Conservation (phyloP, 2,329 filamentous ascomycete species). For the Cryphonectria radicalis region DNA sequence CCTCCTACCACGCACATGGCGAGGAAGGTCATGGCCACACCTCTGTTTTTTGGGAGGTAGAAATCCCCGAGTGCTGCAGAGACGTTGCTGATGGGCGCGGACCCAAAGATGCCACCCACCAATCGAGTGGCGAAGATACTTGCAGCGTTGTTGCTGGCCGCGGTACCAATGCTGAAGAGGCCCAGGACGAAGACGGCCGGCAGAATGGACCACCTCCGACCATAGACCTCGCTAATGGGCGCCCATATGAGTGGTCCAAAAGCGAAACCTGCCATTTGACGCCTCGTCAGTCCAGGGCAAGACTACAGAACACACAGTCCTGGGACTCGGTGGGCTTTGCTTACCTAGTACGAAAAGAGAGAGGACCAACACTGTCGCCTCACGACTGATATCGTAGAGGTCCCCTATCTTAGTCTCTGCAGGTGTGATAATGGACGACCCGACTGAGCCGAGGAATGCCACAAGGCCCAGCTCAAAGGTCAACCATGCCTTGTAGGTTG, state of each 20-base stretch:
- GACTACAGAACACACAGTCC: background rate
- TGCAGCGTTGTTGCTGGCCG: slow-evolving; percentile 36
- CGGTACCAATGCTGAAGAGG: slow-evolving; percentile 51
- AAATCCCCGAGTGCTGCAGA: slow-evolving; percentile 49
- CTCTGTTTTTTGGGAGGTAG: slow-evolving; percentile 39
- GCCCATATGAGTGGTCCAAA: slow-evolving; percentile 47
- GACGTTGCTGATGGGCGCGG: slow-evolving; percentile 48
- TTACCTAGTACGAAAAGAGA: slow-evolving; percentile 47
- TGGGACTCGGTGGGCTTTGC: slow-evolving; percentile 27
- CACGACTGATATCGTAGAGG: slow-evolving; percentile 46
- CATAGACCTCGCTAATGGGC: slow-evolving; percentile 49
- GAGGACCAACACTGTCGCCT: slow-evolving; percentile 49
- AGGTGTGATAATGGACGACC: slow-evolving; percentile 55
- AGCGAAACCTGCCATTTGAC: slow-evolving; percentile 37
- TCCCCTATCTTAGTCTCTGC: slow-evolving; percentile 47
- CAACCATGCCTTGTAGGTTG: slow-evolving; percentile 49
- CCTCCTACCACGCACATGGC: slow-evolving; percentile 34
- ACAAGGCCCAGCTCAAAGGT: slow-evolving; percentile 54
- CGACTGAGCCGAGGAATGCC: slow-evolving; percentile 53
- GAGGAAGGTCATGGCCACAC: slow-evolving; percentile 37
- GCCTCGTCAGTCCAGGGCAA: background rate
- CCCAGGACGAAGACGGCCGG: slow-evolving; percentile 47
- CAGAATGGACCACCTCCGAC: slow-evolving; percentile 48
- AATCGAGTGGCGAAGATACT: slow-evolving; percentile 43
- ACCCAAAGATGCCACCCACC: slow-evolving; percentile 45